Conservation (phyloP, 345 rosid species). For the Anastatica hierochuntica region DNA sequence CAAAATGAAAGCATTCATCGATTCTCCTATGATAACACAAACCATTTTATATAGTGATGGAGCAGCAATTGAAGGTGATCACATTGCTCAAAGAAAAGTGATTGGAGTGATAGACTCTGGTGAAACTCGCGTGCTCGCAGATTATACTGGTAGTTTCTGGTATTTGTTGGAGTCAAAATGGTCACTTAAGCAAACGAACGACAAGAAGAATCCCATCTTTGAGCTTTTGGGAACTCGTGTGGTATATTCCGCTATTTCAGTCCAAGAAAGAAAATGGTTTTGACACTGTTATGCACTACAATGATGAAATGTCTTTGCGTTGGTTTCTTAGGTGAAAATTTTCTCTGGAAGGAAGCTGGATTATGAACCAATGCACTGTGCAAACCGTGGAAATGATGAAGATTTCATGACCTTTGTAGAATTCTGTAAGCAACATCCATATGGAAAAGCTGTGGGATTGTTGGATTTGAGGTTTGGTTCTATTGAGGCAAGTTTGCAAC, state of each 20-base stretch:
- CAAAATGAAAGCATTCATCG: background rate
- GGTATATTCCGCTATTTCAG: slow-evolving; percentile 32
- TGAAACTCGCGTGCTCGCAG: slow-evolving; percentile 53
- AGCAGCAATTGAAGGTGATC: slow-evolving; percentile 22
- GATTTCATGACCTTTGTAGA: slow-evolving; percentile 73
- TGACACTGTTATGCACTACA: background rate
- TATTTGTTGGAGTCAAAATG: slow-evolving; percentile 58
- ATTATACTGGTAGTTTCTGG: slow-evolving; percentile 48
- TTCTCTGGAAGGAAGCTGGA: slow-evolving; percentile 65
- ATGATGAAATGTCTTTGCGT: slow-evolving; percentile 15
- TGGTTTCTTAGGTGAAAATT: slow-evolving; percentile 29
- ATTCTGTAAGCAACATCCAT: slow-evolving; percentile 61
- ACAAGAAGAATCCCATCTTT: slow-evolving; percentile 37
- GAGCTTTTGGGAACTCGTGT: slow-evolving; percentile 48
- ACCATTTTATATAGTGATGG: slow-evolving; percentile 17
- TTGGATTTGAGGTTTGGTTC: slow-evolving; percentile 55
- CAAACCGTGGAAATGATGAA: slow-evolving; percentile 40
- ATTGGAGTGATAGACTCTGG: slow-evolving; percentile 38
- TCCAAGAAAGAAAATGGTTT: background rate
- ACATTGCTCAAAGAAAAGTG: slow-evolving; percentile 40
- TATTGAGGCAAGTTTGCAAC: slow-evolving; percentile 40
- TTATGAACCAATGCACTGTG: slow-evolving; percentile 47
- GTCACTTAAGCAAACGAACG: slow-evolving; percentile 39
- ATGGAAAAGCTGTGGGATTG: slow-evolving; percentile 79
- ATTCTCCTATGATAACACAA: background rate